Evolutionary conservation across 1,284 basidiomycete species (phyloP).

Genomic region (Apiotrichum laibachii): DNA sequence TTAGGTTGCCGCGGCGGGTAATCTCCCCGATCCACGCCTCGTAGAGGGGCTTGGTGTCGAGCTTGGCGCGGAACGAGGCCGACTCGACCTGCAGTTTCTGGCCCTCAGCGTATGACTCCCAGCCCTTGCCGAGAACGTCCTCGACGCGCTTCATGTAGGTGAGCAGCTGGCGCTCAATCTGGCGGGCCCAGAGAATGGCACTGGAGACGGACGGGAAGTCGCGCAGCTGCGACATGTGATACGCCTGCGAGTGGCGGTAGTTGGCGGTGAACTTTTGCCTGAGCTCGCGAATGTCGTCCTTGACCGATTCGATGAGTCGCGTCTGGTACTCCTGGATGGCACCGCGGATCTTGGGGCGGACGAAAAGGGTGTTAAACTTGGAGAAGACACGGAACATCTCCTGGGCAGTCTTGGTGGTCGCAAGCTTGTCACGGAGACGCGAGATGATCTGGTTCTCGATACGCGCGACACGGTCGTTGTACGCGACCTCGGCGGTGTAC

Average conservation of each 20-base stretch:
- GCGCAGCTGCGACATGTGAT: conserved; percentile 97
- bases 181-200: conserved; percentile 96
- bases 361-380: conserved; percentile 96
- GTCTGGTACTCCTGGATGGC: conserved; percentile 99
- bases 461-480: conserved; percentile 93
- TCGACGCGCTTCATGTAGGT: conserved; percentile 99
- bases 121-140: conserved; percentile 95
- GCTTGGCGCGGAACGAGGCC: conserved; percentile 88
- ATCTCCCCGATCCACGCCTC: conserved; percentile 97
- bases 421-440: conserved; percentile 81
- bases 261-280: conserved; percentile 97
- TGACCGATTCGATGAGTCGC: conserved; percentile 94
- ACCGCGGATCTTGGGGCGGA: conserved; percentile 95
- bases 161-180: conserved; percentile 93
- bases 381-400: conserved; percentile 99
- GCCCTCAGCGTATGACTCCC: conserved; percentile 99
- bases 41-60: conserved; percentile 88
- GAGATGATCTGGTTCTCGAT: conserved; percentile 99
- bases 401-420: conserved; percentile 94
- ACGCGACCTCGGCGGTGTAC: conserved; percentile 93
- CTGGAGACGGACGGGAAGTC: conserved; percentile 96
- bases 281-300: conserved; percentile 91
- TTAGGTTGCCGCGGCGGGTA: conserved; percentile 73
- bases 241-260: conserved; percentile 91
- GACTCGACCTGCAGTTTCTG: conserved; percentile 93